Conservation (phyloP, 1,284 basidiomycete species). For the Cryptococcus depauperatus region DNA sequence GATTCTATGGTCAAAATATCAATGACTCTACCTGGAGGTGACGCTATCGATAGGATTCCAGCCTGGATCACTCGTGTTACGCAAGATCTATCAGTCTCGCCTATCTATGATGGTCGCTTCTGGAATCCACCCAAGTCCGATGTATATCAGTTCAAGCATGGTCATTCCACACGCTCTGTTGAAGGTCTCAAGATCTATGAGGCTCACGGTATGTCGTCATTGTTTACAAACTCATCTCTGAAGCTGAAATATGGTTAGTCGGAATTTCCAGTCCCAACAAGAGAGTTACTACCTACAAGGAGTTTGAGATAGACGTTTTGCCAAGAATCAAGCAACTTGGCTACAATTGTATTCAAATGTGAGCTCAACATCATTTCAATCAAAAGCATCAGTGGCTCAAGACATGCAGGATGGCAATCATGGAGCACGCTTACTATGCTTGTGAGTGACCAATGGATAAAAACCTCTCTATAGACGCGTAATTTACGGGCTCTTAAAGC, state of each 20-base stretch:
- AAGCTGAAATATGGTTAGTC: slow-evolving; percentile 47
- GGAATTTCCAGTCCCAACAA: slow-evolving; percentile 87
- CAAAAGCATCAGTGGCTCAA: slow-evolving; percentile 9
- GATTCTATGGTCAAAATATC: slow-evolving; percentile 94
- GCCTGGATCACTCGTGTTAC: slow-evolving; percentile 93
- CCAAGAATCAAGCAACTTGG: slow-evolving; percentile 84
- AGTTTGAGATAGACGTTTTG: slow-evolving; percentile 78
- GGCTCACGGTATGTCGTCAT: slow-evolving; percentile 57
- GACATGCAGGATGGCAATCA: slow-evolving; percentile 66
- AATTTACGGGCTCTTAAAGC: slow-evolving; percentile 56
- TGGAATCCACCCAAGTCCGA: slow-evolving; percentile 81
- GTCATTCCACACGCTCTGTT: slow-evolving; percentile 29
- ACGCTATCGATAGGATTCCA: slow-evolving; percentile 82
- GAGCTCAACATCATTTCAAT: slow-evolving; percentile 3
- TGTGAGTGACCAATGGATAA: too few relatives aligned
- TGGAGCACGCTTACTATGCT: slow-evolving; percentile 98
- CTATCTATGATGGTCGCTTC: slow-evolving; percentile 92
- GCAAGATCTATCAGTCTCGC: slow-evolving; percentile 81
- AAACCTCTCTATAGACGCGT: too few relatives aligned
- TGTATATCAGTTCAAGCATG: slow-evolving; percentile 74
- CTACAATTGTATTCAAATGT: slow-evolving; percentile 91
- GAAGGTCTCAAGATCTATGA: slow-evolving; percentile 82
- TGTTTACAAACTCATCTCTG: neutral
- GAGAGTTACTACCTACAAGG: slow-evolving; percentile 88
- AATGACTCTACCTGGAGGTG: slow-evolving; percentile 66